Percentiles rank a stretch among this genome's conserved stretches.
Conservation (phyloP, 2,329 filamentous ascomycete species). For the Aureobasidium melanogenum region DNA sequence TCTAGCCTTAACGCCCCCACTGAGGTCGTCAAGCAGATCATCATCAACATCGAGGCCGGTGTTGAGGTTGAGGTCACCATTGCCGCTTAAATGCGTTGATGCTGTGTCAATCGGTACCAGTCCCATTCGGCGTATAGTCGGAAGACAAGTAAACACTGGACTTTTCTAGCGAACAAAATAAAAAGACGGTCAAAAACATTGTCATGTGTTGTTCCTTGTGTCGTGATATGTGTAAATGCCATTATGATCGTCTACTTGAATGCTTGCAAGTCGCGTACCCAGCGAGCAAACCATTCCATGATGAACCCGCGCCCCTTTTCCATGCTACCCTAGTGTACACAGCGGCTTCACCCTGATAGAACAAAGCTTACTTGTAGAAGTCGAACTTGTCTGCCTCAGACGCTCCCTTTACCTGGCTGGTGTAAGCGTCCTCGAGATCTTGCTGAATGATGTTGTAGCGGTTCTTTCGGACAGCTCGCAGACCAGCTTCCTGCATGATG, state of each 20-base stretch:
- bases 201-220: background rate
- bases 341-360: background rate
- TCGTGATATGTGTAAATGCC: conserved; percentile 10
- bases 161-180: conserved; percentile 9
- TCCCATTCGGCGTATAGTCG: background rate
- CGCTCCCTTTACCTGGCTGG: conserved; percentile 84
- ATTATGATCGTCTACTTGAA: conserved; percentile 9
- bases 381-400: conserved; percentile 70
- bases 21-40: conserved; percentile 95
- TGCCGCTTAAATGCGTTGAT: conserved; percentile 52
- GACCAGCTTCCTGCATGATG: conserved; percentile 97
- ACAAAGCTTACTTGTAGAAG: conserved; percentile 64
- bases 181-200: conserved; percentile 7
- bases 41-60: conserved; percentile 91
- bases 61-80: conserved; percentile 92
- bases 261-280: background rate
- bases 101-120: background rate
- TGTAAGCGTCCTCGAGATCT: conserved; percentile 95
- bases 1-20: conserved; percentile 83
- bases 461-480: conserved; percentile 93
- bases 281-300: background rate
- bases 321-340: conserved; percentile 3
- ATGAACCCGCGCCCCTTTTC: background rate
- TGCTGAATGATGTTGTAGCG: conserved; percentile 98
- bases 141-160: conserved; percentile 2